Conservation (phyloP, 495 filamentous ascomycete species). For the Penicillium crystallinum region DNA sequence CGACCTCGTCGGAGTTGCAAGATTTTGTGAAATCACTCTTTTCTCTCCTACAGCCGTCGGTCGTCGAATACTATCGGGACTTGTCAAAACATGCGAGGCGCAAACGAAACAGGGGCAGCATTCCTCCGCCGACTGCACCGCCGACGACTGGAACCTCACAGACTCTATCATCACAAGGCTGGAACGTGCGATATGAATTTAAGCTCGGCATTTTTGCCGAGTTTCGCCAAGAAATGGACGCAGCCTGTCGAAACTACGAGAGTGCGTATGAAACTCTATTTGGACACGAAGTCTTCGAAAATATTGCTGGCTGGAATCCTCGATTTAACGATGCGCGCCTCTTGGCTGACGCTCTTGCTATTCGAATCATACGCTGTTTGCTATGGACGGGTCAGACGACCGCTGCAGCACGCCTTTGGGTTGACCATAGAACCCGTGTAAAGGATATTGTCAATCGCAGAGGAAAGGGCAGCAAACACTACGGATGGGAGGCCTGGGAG, state of each 20-base stretch:
- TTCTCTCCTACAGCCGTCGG: constrained; percentile 53
- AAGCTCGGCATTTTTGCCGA: constrained; percentile 87
- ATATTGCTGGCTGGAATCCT: constrained; percentile 78
- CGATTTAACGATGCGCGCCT: constrained; percentile 82
- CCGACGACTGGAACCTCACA: constrained; percentile 77
- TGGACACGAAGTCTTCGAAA: constrained; percentile 74
- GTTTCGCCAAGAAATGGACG: constrained; percentile 85
- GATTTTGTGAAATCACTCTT: constrained; percentile 61
- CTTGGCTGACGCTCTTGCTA: constrained; percentile 70
- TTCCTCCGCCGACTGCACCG: constrained; percentile 78
- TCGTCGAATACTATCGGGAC: constrained; percentile 84
- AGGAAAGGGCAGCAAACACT: constrained; percentile 75
- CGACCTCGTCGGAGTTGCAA: constrained; percentile 54
- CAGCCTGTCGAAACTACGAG: constrained; percentile 74
- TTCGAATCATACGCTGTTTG: constrained; percentile 74
- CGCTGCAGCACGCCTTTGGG: constrained; percentile 70
- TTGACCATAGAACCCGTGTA: constrained; percentile 62
- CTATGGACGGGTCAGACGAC: constrained; percentile 72
- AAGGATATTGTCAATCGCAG: constrained; percentile 71
- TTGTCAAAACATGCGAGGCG: constrained; percentile 81
- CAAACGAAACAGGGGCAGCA: constrained; percentile 68
- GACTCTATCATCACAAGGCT: constrained; percentile 75
- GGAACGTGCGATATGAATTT: constrained; percentile 90
- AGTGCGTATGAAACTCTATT: constrained; percentile 78
- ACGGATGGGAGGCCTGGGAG: constrained; percentile 87